Conservation (phyloP, 495 filamentous ascomycete species). For the Cercophora samala region DNA sequence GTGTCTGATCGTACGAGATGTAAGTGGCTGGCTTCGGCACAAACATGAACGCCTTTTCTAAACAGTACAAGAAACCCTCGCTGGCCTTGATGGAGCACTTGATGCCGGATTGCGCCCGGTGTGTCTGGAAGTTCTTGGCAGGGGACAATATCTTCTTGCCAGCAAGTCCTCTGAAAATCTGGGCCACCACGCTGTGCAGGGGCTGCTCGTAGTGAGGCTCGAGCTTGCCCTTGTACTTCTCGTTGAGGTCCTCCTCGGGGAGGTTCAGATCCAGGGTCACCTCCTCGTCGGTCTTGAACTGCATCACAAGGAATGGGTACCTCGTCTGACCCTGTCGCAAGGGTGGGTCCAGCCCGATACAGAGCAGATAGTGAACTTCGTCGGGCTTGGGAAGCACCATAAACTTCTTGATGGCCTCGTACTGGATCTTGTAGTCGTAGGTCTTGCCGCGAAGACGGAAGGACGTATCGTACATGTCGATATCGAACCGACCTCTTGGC, state of each 20-base stretch:
- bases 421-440: conserved; percentile 99
- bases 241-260: conserved; percentile 78
- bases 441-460: conserved; percentile 98
- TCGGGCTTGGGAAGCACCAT: conserved; percentile 97
- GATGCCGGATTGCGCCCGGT: conserved; percentile 90
- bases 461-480: conserved; percentile 98
- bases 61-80: conserved; percentile 92
- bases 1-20: conserved; percentile 86
- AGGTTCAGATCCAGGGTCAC: conserved; percentile 96
- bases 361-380: conserved; percentile 90
- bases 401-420: conserved; percentile 96
- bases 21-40: conserved; percentile 98
- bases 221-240: conserved; percentile 87
- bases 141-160: conserved; percentile 92
- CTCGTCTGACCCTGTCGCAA: conserved; percentile 96
- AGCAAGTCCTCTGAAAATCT: conserved; percentile 89
- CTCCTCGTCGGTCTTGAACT: conserved; percentile 97
- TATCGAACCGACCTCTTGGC: conserved; percentile 97
- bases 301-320: conserved; percentile 99
- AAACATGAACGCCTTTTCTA: conserved; percentile 98
- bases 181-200: conserved; percentile 83
- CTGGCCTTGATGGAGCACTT: conserved; percentile 99
- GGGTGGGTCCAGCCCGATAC: conserved; percentile 91
- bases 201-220: conserved; percentile 85
- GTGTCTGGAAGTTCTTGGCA: conserved; percentile 87